These are phyloP conservation scores for Gloeopeniophorella convolvens DNA, from an alignment of 768 basidiomycete species.

Conservation along the genomic window DNA sequence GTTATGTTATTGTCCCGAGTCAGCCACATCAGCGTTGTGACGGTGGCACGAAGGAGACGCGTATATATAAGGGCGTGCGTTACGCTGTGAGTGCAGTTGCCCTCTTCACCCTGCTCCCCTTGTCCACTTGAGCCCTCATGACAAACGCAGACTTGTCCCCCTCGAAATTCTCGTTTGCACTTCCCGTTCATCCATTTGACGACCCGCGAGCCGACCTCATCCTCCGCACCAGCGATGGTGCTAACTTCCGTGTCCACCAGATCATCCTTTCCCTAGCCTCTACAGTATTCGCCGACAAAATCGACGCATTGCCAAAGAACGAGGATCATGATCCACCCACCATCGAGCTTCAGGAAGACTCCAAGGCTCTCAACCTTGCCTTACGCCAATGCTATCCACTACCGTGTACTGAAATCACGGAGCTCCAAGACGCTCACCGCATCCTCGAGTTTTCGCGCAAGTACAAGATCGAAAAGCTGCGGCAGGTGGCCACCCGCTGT, in stretches of 20 bases:
- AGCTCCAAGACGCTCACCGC: not conserved
- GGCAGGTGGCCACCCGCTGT: too few relatives aligned
- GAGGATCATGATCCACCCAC: not conserved
- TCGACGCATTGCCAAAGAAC: constrained; percentile 8
- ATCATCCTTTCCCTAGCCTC: constrained; percentile 32
- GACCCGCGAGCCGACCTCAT: not conserved
- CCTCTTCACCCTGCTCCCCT: too few relatives aligned
- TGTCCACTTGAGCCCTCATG: too few relatives aligned
- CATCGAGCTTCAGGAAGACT: not conserved
- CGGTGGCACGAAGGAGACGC: too few relatives aligned
- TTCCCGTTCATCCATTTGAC: too few relatives aligned
- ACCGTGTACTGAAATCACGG: not conserved
- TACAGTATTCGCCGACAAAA: constrained; percentile 29
- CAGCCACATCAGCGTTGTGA: too few relatives aligned
- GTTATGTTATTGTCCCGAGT: too few relatives aligned
- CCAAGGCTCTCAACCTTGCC: not conserved
- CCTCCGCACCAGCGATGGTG: not conserved
- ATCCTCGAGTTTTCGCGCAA: not conserved
- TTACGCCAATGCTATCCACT: not conserved
- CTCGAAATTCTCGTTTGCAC: too few relatives aligned
- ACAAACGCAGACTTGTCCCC: too few relatives aligned
- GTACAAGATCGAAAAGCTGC: constrained; percentile 2
- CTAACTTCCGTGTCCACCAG: constrained; percentile 25
- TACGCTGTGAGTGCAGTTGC: too few relatives aligned
- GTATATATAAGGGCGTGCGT: too few relatives aligned